Evolutionary conservation across 2,329 filamentous ascomycete species (phyloP).

Genomic region (Alternaria sp.): DNA sequence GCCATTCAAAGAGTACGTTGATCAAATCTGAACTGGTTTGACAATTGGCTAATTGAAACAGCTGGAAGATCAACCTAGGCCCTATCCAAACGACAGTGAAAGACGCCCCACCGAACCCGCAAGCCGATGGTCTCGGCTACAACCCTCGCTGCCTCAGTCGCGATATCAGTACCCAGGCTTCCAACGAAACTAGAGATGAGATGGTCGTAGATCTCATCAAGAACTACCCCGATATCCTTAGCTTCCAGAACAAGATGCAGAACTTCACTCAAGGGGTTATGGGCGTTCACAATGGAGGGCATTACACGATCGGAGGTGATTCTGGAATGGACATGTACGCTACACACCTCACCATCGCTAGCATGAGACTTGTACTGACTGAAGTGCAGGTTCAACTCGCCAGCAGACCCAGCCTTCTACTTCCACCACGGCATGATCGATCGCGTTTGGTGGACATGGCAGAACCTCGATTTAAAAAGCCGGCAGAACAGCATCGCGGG

Average conservation of each 20-base stretch:
- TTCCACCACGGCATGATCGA: conserved; percentile 57
- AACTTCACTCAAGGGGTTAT: background rate
- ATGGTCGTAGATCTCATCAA: conserved; percentile 52
- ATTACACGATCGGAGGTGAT: background rate
- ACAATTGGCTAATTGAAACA: background rate
- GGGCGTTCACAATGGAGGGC: background rate
- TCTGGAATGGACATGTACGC: background rate
- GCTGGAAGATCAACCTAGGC: conserved; percentile 31
- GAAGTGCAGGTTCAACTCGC: conserved; percentile 9
- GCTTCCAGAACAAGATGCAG: conserved; percentile 43
- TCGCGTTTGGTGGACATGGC: conserved; percentile 57
- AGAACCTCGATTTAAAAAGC: conserved; percentile 26
- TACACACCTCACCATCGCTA: accelerated
- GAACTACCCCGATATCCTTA: conserved; percentile 48
- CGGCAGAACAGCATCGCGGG: background rate
- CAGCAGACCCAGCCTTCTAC: conserved; percentile 53
- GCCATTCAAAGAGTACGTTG: conserved; percentile 35
- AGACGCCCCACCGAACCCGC: conserved; percentile 9
- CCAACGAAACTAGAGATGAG: conserved; percentile 48
- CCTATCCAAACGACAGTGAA: conserved; percentile 18
- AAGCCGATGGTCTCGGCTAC: conserved; percentile 17
- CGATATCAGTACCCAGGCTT: conserved; percentile 38
- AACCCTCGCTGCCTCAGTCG: conserved; percentile 45
- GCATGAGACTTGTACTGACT: background rate
- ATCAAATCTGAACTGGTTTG: accelerated